Evolutionary conservation across 129 eudicot genomes (phyloP), one percentile per base, ranked within the genome.

Genomic region (Chrysanthemum makinoi): DNA sequence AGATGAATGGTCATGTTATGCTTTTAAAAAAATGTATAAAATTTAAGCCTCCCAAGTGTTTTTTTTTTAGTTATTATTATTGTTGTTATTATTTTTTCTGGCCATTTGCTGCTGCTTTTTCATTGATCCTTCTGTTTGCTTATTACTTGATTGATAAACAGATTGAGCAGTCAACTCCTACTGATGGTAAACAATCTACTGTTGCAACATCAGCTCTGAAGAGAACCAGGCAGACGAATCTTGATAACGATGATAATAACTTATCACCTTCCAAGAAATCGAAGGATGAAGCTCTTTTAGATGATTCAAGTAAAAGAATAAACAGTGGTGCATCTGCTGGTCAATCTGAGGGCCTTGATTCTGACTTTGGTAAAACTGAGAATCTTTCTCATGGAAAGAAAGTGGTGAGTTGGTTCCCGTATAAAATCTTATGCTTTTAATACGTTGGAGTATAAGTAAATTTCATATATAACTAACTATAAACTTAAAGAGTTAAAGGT

Each of bases 351-450:
- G 71, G 57, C 12, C 22, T 13, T 72, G 71, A 73, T 47, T 62
- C 66, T 46, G 83, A 62, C 72, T 80, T 78, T 35, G 55, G 74
- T 62, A 58, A 76, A 75, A 72, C 80, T 66, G 76, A 75, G 76
- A 78, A 68, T 63, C 58, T 68, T 75, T 82, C 83, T 62, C 83
- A 68, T 76, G 81, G 83, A 64, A 83, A 78, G 84, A 73, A 68
- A 77, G 75, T 63, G 83, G 96, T 89, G 75, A 84, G 89, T 81
- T 61, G 22, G 44, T 19, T 72, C 50, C 63, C 58, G 33, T 13
- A 10, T 64, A 24, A 48, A 44, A 5, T 63, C n/a, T 16, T 26
- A 35, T 57, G 46, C 59, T 8, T 76, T 56, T 49, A 10, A 55
- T 47, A 47, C 55, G 28, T 9, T 44, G n/a, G 46, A 55, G 12